Base-by-base conservation (phyloP, 2,329 filamentous ascomycete species). In the Fusarium piperis region DNA sequence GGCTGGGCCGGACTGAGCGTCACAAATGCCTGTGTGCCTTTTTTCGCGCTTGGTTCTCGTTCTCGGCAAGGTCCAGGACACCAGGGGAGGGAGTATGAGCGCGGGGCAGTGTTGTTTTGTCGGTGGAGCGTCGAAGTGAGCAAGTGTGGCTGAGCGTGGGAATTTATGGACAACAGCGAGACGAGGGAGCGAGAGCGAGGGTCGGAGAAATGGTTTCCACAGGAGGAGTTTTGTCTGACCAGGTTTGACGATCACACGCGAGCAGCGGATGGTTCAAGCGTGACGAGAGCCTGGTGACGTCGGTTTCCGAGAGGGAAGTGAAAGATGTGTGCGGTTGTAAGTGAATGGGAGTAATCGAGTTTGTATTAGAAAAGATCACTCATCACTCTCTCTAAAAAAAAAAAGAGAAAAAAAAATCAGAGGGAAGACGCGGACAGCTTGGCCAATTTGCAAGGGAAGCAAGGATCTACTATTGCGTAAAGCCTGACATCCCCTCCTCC, bases 71-170 rank as follows among this genome's bases (percentile, higher is more conserved):
- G 66, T n/a, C 48, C 55, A 51, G 32, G 52, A n/a, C n/a, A n/a
- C 23, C 23, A 23, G 23, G 23, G 23, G 23, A 30, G 20, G n/a
- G 32, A 57, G 30, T 41, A 30, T 38, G 38, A 33, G 30, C 70
- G 70, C 62, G 70, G 70, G 70, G 67, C 70, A 71, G 70, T 73
- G 70, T 73, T 57, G 62, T 59, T 64, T 70, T 63, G 70, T 56
- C 55, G 44, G 70, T 73, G 70, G 70, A 72, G 60, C 51, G 62
- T 48, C 9, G 16, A 48, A 62, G 60, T 58, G 52, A 56, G 62
- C 44, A 59, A 55, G 63, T 61, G 70, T 72, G 70, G 70, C 70
- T 72, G 70, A 72, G 70, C 60, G 62, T 53, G 68, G 64, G 46
- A 59, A 48, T 55, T 56, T 38, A 52, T 53, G 46, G 52, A 39